Percentiles rank a stretch among this genome's conserved stretches.
Evolutionary conservation across 352 stramenopile genomes (phyloP).

Genomic region (Vaucheria bursata): DNA sequence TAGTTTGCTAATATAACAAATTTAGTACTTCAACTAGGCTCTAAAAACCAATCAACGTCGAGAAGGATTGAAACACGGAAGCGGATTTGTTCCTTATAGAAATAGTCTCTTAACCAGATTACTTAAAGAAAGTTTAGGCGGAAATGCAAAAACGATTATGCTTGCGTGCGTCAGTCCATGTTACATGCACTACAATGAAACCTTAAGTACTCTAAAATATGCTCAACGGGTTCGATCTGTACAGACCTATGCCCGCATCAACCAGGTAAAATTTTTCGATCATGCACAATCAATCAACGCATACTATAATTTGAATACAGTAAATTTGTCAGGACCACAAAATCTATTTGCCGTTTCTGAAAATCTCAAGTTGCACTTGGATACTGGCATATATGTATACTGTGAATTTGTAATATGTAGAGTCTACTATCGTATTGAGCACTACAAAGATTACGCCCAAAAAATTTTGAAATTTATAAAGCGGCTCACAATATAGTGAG

Average conservation of each 20-base stretch:
- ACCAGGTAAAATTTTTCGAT: background rate
- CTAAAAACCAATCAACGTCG: too few relatives aligned
- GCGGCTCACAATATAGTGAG: too few relatives aligned
- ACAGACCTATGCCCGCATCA: background rate
- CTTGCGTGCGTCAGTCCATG: constrained; percentile 56
- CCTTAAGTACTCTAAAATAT: constrained; percentile 63
- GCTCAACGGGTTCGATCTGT: constrained; percentile 9
- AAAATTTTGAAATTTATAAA: too few relatives aligned
- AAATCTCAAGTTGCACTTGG: background rate
- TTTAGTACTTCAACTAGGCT: too few relatives aligned
- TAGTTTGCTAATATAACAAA: too few relatives aligned
- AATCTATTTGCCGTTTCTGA: background rate
- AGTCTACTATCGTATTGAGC: too few relatives aligned
- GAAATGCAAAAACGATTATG: constrained; percentile 73
- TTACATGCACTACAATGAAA: constrained; percentile 76
- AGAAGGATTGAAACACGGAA: background rate
- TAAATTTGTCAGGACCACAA: too few relatives aligned
- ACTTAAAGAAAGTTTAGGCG: constrained; percentile 71
- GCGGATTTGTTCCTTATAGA: constrained; percentile 54
- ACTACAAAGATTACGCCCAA: too few relatives aligned
- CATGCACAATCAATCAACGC: background rate
- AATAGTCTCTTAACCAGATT: constrained; percentile 75
- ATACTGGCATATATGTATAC: too few relatives aligned
- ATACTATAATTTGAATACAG: constrained; percentile 1
- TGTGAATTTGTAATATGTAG: too few relatives aligned